Evolutionary conservation across 331 rosid species (phyloP).

Genomic region (Malus hybrid): DNA sequence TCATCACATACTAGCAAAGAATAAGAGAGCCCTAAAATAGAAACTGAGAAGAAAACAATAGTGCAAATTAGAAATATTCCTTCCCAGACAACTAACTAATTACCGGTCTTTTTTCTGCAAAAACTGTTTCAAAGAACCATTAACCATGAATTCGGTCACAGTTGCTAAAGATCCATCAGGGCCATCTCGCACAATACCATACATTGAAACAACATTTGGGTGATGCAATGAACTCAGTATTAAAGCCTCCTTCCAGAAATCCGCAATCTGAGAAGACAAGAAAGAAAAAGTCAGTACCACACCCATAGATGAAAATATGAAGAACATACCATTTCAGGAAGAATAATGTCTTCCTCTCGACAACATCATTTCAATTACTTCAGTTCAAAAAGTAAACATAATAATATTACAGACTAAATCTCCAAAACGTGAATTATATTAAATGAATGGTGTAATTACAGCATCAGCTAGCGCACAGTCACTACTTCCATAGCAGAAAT

Average conservation of each 20-base stretch:
- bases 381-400: neutral
- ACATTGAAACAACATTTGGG: conserved; percentile 96
- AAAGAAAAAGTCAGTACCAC: conserved; percentile 1
- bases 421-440: neutral
- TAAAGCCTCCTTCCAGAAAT: conserved; percentile 99
- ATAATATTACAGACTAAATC: neutral
- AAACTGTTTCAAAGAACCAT: conserved; percentile 97
- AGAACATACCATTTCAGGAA: neutral
- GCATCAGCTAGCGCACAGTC: neutral
- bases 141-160: conserved; percentile 95
- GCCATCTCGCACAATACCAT: conserved; percentile 98
- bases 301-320: neutral
- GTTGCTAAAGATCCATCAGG: conserved; percentile 98
- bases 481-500: neutral
- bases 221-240: conserved; percentile 92
- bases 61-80: neutral
- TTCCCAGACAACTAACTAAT: neutral
- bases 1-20: neutral
- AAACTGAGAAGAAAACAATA: conserved; percentile 2
- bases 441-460: neutral
- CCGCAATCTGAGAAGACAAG: conserved; percentile 58
- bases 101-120: conserved; percentile 98
- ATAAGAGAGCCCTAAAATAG: neutral
- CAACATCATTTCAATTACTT: neutral
- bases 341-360: neutral